phyloP scores from a whole-genome alignment of 257 asterid species.

The Jasminum sambac region DNA sequence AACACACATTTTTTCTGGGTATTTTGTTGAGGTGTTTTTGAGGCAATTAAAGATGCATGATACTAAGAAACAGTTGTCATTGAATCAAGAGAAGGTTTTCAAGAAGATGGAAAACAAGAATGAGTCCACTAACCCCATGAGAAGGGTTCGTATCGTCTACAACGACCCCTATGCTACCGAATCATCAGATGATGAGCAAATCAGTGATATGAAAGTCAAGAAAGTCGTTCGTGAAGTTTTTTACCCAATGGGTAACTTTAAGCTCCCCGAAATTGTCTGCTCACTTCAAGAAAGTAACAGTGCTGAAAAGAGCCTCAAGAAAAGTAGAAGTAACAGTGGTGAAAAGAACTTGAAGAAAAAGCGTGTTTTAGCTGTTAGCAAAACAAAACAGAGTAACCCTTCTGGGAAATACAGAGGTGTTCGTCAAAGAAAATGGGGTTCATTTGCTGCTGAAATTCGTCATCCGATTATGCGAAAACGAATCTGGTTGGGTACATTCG shows the following conservation, averaged over 20 bases:
- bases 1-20: slow-evolving; percentile 36
- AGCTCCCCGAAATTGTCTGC: slow-evolving; percentile 32
- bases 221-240: slow-evolving; percentile 52
- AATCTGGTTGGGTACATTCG: slow-evolving; percentile 84
- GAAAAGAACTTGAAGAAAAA: too few relatives aligned
- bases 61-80: slow-evolving; percentile 34
- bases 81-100: slow-evolving; percentile 17
- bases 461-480: slow-evolving; percentile 66
- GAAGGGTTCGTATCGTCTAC: slow-evolving; percentile 57
- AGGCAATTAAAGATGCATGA: slow-evolving; percentile 40
- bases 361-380: slow-evolving; percentile 20
- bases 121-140: slow-evolving; percentile 32
- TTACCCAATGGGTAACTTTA: slow-evolving; percentile 30
- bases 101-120: slow-evolving; percentile 32
- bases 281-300: slow-evolving; percentile 50
- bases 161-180: slow-evolving; percentile 91
- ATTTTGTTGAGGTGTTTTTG: slow-evolving; percentile 44
- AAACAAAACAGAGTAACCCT: slow-evolving; percentile 22
- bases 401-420: slow-evolving; percentile 59
- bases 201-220: slow-evolving; percentile 36
- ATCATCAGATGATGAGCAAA: slow-evolving; percentile 69
- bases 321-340: too few relatives aligned
- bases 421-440: slow-evolving; percentile 90
- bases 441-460: slow-evolving; percentile 95
- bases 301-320: slow-evolving; percentile 28